phyloP scores from a whole-genome alignment of 495 filamentous ascomycete genomes.

The Trichodelitschia bisporula region DNA sequence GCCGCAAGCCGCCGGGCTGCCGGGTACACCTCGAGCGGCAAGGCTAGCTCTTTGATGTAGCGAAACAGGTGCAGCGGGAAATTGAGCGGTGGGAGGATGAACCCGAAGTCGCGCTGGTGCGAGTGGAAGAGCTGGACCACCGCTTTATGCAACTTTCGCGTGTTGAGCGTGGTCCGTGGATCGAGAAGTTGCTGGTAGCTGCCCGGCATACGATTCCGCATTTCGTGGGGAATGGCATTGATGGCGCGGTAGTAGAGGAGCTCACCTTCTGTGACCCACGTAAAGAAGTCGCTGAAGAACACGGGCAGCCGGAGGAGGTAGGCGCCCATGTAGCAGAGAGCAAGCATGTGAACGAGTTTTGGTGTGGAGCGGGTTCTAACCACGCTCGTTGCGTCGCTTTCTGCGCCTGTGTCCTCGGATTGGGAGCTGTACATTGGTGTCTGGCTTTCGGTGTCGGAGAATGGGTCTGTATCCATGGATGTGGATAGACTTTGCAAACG shows the following conservation, averaged over 20 bases:
- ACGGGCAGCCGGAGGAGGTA: constrained; percentile 38
- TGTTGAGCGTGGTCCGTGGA: too few relatives aligned
- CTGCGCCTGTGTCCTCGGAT: constrained; percentile 13
- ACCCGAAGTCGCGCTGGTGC: too few relatives aligned
- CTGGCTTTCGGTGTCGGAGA: constrained; percentile 10
- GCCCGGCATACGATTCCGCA: constrained; percentile 12
- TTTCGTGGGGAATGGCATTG: constrained; percentile 8
- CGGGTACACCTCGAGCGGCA: constrained; percentile 55
- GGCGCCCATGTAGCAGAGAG: constrained; percentile 39
- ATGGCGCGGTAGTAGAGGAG: constrained; percentile 13
- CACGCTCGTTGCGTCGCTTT: too few relatives aligned
- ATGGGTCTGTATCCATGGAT: constrained; percentile 8
- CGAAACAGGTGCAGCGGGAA: constrained; percentile 36
- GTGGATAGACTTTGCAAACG: constrained; percentile 26
- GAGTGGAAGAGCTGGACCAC: too few relatives aligned
- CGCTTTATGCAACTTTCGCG: too few relatives aligned
- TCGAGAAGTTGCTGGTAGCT: constrained; percentile 9
- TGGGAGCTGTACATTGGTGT: constrained; percentile 27
- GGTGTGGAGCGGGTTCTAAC: too few relatives aligned
- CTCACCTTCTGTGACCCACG: constrained; percentile 11
- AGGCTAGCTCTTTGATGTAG: constrained; percentile 43
- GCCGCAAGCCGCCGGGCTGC: constrained; percentile 30
- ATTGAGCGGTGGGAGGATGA: constrained; percentile 46
- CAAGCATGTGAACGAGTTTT: constrained; percentile 34
- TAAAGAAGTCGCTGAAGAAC: constrained; percentile 34